These are phyloP conservation scores for Fusarium sp. DNA, from an alignment of 2,329 filamentous ascomycete genomes.

Conservation along the genomic window DNA sequence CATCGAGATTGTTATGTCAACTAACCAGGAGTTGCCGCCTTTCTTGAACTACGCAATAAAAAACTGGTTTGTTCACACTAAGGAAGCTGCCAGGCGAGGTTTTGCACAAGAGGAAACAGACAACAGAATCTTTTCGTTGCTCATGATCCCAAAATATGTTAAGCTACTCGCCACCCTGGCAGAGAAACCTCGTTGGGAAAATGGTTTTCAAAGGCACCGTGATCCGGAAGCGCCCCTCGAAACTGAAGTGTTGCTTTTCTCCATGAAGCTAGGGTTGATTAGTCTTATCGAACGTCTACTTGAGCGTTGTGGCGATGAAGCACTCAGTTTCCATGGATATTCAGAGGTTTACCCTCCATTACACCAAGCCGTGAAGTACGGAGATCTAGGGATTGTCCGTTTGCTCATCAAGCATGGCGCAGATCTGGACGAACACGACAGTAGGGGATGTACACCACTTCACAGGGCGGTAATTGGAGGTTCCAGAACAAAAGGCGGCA, in stretches of 20 bases:
- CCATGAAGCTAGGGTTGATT: not conserved
- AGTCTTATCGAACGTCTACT: not conserved
- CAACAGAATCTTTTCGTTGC: not conserved
- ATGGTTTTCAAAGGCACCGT: accelerated
- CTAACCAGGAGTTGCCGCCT: not conserved
- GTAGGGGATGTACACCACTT: not conserved
- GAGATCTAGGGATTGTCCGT: not conserved
- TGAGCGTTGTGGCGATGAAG: not conserved
- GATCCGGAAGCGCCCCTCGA: not conserved
- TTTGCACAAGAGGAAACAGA: not conserved
- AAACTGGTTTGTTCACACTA: not conserved
- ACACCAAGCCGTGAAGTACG: not conserved
- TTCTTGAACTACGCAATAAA: not conserved
- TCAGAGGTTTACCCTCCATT: not conserved
- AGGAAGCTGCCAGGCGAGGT: accelerated
- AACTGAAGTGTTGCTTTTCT: not conserved
- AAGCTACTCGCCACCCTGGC: not conserved
- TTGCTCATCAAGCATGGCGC: not conserved
- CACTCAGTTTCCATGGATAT: not conserved
- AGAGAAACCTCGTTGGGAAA: not conserved
- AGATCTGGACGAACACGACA: not conserved
- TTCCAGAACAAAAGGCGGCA: accelerated
- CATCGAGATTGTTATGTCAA: not conserved
- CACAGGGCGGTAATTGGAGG: not conserved
- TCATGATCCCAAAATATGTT: not conserved